Conservation (phyloP, 345 rosid genomes). For the Citrus unshiu region DNA sequence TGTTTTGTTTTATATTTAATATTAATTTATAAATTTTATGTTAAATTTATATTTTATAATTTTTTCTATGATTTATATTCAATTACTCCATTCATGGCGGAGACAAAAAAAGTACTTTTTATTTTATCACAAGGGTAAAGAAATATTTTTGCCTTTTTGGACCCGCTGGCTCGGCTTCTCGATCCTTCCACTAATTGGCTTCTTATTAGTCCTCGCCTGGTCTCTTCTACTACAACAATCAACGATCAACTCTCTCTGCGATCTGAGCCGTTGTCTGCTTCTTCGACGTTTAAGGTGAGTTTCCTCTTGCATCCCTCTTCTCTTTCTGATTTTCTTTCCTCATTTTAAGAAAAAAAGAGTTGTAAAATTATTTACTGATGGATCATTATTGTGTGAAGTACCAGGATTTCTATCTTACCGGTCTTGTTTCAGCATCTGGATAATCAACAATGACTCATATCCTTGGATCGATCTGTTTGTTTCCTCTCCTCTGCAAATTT, state of each 20-base stretch:
- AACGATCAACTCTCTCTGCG: neutral
- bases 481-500: neutral
- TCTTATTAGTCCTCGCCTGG: neutral
- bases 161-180: constrained; percentile 15
- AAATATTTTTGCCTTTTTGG: neutral
- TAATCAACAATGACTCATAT: constrained; percentile 58
- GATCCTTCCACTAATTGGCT: constrained; percentile 8
- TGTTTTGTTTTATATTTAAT: too few species aligned
- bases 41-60: too few species aligned
- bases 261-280: neutral
- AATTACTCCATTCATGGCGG: too few species aligned
- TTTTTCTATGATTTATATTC: too few species aligned
- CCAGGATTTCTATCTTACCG: constrained; percentile 16
- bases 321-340: neutral
- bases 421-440: neutral
- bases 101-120: too few species aligned
- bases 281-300: neutral
- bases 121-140: neutral
- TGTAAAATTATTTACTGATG: neutral
- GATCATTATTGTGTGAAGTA: neutral
- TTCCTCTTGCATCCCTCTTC: neutral
- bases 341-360: too few species aligned
- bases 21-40: too few species aligned
- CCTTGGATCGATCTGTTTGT: constrained; percentile 34
- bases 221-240: neutral